phyloP scores from a whole-genome alignment of 495 filamentous ascomycete genomes.

The Penicillium cataractarum region DNA sequence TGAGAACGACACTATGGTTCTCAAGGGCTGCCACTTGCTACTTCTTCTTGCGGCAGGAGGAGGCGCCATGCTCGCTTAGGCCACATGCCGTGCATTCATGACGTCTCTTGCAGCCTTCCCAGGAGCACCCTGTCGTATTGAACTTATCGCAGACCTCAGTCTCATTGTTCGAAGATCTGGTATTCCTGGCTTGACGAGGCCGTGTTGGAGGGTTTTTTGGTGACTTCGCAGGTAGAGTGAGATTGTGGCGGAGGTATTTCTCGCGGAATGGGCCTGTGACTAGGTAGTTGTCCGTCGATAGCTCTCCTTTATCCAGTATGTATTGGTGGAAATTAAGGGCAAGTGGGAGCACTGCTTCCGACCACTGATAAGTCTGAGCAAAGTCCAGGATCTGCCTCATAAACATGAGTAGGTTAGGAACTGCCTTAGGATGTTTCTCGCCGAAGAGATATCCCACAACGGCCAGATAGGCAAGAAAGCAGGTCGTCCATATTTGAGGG shows the following conservation, averaged over 20 bases:
- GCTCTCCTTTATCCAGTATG: neutral
- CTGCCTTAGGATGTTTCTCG: neutral
- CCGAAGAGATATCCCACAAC: neutral
- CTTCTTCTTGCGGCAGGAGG: neutral
- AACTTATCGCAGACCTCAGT: neutral
- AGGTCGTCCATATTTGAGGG: neutral
- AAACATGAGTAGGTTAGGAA: neutral
- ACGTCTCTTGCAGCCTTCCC: neutral
- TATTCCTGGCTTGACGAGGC: neutral
- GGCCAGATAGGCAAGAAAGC: neutral
- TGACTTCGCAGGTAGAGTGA: neutral
- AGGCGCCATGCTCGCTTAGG: neutral
- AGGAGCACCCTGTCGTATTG: neutral
- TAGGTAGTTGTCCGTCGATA: neutral
- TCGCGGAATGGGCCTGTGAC: neutral
- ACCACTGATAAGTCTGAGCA: neutral
- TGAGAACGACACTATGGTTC: neutral
- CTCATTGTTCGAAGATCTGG: neutral
- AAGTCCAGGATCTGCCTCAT: neutral
- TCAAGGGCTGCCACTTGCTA: neutral
- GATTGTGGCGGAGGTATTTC: neutral
- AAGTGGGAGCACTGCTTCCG: neutral
- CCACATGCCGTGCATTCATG: neutral
- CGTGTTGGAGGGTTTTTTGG: neutral
- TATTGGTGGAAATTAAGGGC: neutral